Evolutionary conservation across 2,329 filamentous ascomycete genomes (phyloP), one percentile per base, ranked within the genome.

Genomic region (Juglanconis oblonga): DNA sequence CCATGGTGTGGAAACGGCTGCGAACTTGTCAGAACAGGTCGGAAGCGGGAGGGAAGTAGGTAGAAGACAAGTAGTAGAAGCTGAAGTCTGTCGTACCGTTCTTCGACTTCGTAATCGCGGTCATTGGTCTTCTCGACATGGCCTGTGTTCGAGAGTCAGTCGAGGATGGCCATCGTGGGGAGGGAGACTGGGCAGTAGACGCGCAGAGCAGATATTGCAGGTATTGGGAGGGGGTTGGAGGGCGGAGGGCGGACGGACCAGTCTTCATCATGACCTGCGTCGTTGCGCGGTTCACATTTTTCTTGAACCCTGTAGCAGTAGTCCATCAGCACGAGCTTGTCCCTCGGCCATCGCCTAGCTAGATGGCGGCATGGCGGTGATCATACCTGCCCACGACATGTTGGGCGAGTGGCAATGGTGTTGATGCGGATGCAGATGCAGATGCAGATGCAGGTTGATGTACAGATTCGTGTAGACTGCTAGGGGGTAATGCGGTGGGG

Each of bases 191-290:
- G 42, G 24, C 24, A 24, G 24, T 24, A 24, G 24, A 24, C 24
- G 24, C 24, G 24, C 24, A 24, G 24, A 24, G 24, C 24, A 24
- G 24, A 2, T 24, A 24, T 24, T 24, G 24, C 24, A 24, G 24
- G 24, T 24, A 24, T 24, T 24, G 24, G 17, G 17, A 24, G 17
- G 17, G 17, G 17, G 17, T 24, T 24, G 17, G 17, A 24, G 17
- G 45, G 24, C 3, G 48, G 48, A 49, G 35, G 11, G 13, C 24
- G 44, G 52, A 70, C 81, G 65, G 75, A 90, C 88, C 91, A 60
- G 93, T 96, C 85, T 99, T 99, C 94, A 99, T 98, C 92, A 99
- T 97, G 64, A 98, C 94, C 87, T 97, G 93, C 79, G 96, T 99
- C 77, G 94, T 97, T 70, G 94, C 94, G 80, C 95, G 92, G 82